Percentiles rank a stretch among this genome's conserved stretches.
Conservation (phyloP, 768 basidiomycete genomes). For the Macrolepiota albuminosa region DNA sequence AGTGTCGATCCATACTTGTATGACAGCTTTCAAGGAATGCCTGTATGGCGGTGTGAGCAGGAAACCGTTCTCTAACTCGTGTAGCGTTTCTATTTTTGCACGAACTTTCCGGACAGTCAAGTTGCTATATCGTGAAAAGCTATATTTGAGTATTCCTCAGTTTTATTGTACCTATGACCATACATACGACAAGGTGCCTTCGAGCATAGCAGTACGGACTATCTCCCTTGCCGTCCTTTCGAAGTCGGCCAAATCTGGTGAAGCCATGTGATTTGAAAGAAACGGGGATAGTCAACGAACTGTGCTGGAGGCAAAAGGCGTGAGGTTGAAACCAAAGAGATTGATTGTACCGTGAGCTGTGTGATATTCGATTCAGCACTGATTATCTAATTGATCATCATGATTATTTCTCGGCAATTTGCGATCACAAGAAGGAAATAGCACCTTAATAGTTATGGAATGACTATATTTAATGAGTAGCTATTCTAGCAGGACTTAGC, state of each 20-base stretch:
- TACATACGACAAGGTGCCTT: slow-evolving; percentile 25
- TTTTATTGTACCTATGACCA: slow-evolving; percentile 1
- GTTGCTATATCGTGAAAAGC: slow-evolving; percentile 21
- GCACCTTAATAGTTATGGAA: no score
- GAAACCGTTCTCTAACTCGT: slow-evolving; percentile 38
- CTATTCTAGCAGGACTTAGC: no score
- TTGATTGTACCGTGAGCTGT: neutral
- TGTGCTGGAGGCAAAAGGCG: neutral
- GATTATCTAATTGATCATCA: no score
- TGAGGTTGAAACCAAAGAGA: neutral
- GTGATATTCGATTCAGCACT: neutral
- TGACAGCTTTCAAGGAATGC: slow-evolving; percentile 37
- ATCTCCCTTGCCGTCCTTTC: slow-evolving; percentile 27
- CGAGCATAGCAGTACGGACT: slow-evolving; percentile 13
- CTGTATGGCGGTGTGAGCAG: slow-evolving; percentile 44
- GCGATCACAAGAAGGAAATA: no score
- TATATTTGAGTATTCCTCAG: neutral
- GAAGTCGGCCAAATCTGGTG: slow-evolving; percentile 26
- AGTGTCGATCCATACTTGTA: slow-evolving; percentile 32
- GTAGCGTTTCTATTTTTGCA: slow-evolving; percentile 39
- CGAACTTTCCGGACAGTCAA: slow-evolving; percentile 50
- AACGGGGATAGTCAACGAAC: neutral
- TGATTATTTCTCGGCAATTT: neutral
- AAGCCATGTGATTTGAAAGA: slow-evolving; percentile 14
- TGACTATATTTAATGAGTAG: no score